Evolutionary conservation across 805 yeast genomes (phyloP).

Genomic region (Ogataea naganishii): DNA sequence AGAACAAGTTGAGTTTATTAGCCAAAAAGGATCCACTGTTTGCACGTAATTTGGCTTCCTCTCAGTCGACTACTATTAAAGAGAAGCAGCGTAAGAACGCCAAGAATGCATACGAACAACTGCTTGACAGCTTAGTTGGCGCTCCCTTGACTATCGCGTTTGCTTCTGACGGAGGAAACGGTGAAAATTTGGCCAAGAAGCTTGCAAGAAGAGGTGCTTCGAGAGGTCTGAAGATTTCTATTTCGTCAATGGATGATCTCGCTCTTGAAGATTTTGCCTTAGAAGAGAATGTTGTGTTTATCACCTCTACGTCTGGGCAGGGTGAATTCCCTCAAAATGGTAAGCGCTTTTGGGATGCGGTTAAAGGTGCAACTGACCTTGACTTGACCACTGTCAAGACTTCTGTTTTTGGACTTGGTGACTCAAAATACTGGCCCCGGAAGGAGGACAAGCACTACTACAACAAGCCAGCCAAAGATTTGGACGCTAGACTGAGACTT

Average conservation of each 20-base stretch:
- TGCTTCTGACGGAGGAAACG: constrained; percentile 92
- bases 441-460: constrained; percentile 90
- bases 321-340: constrained; percentile 86
- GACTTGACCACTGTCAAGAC: constrained; percentile 52
- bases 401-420: constrained; percentile 73
- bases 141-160: constrained; percentile 83
- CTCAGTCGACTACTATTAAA: constrained; percentile 54
- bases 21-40: constrained; percentile 64
- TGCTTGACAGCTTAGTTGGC: constrained; percentile 82
- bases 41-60: constrained; percentile 60
- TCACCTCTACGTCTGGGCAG: constrained; percentile 76
- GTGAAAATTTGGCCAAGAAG: constrained; percentile 72
- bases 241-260: constrained; percentile 62
- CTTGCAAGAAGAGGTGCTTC: constrained; percentile 71
- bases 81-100: constrained; percentile 58
- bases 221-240: constrained; percentile 65
- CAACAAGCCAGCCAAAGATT: constrained; percentile 81
- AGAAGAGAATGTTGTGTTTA: constrained; percentile 60
- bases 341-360: constrained; percentile 64
- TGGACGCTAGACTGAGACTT: constrained; percentile 52
- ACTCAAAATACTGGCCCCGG: constrained; percentile 92
- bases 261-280: constrained; percentile 65
- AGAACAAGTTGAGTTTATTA: constrained; percentile 75
- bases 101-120: constrained; percentile 64
- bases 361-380: constrained; percentile 51